Base-by-base conservation (phyloP, 495 filamentous ascomycete genomes). In the Lasiosphaeria ovina region DNA sequence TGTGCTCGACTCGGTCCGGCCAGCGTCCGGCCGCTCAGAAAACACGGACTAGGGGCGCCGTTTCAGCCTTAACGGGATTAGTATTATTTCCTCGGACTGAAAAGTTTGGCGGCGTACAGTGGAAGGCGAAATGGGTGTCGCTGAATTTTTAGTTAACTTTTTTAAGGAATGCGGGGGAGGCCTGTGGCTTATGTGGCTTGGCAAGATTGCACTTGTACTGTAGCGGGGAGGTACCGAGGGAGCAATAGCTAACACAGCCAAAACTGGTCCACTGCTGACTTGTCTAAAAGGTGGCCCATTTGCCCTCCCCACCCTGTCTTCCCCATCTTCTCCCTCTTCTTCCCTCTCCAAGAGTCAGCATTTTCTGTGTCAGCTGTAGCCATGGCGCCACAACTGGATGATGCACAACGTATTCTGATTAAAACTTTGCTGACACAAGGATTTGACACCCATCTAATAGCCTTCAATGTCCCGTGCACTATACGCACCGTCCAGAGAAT, bases 401-500 rank as follows among this genome's bases (percentile, higher is more conserved):
- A 32, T 54, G 58, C 36, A 60, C 36, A 66, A n/a, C 33, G 34
- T 62, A 57, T 59, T 69, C 63, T 69, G 51, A 66, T 66, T 51
- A 42, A 62, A 45, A 56, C 57, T 55, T 55, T 69, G 31, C 63
- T 69, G 60, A 63, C 57, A 60, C 16, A 67, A 67, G 65, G 65
- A 47, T 65, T 62, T 61, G 55, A 67, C 53, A 67, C 50, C 49
- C 62, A 67, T 58, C 54, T 64, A 57, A 68, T 68, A 63, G 63
- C 66, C 48, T 60, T 40, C 57, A 45, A 65, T 60, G 62, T 59
- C 47, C 58, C 52, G 52, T 68, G 59, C 51, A 55, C 47, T 24
- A 38, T 56, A 33, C 66, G 66, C 63, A 54, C 62, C 57, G 63
- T 68, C 63, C 57, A 68, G 62, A 68, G 55, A 68, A 54, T 54